Evolutionary conservation across 345 rosid species (phyloP).

Genomic region (Mercurialis annua): DNA sequence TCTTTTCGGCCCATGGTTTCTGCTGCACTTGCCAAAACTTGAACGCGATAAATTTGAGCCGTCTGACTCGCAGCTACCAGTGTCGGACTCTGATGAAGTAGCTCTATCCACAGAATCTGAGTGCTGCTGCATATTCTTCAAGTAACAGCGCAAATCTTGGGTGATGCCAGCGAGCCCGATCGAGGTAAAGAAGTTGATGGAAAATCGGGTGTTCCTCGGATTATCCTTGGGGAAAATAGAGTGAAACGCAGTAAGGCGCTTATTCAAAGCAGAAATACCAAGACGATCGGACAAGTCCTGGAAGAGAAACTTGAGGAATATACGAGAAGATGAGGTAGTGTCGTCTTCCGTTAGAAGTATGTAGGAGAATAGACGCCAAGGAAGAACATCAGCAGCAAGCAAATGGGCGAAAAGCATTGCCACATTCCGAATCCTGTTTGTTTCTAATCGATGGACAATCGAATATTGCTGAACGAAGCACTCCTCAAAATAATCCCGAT

Average conservation of each 20-base stretch:
- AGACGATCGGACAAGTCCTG: slow-evolving; percentile 92
- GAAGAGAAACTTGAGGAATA: slow-evolving; percentile 92
- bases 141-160: slow-evolving; percentile 75
- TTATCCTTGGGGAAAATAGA: slow-evolving; percentile 86
- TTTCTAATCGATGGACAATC: slow-evolving; percentile 92
- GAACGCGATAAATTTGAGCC: too few species aligned
- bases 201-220: slow-evolving; percentile 84
- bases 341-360: slow-evolving; percentile 87
- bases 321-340: slow-evolving; percentile 86
- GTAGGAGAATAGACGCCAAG: slow-evolving; percentile 88
- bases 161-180: slow-evolving; percentile 97
- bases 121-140: slow-evolving; percentile 86
- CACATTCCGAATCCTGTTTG: slow-evolving; percentile 79
- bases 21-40: too few species aligned
- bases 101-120: too few species aligned
- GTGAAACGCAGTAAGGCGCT: slow-evolving; percentile 74
- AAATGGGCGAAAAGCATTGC: slow-evolving; percentile 95
- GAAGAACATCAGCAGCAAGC: slow-evolving; percentile 82
- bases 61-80: too few species aligned
- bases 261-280: slow-evolving; percentile 71
- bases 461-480: slow-evolving; percentile 91
- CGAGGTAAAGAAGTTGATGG: slow-evolving; percentile 90
- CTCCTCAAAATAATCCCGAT: slow-evolving; percentile 88
- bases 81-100: too few species aligned
- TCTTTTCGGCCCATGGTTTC: too few species aligned